phyloP scores from a whole-genome alignment of 2,329 filamentous ascomycete genomes.

The Cercospora janseana region DNA sequence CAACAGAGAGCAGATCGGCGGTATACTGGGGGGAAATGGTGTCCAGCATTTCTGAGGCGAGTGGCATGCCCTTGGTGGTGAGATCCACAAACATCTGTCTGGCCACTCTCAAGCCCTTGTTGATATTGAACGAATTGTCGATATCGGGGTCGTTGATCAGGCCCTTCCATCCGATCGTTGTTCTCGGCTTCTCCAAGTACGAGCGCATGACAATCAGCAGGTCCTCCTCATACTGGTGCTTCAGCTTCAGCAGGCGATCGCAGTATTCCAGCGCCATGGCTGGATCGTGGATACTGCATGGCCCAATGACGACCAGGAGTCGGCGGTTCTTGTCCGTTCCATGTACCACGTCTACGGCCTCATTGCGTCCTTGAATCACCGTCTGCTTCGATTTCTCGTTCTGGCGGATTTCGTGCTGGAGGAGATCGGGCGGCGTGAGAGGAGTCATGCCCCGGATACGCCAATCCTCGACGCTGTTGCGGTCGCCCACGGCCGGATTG shows the following conservation, averaged over 20 bases:
- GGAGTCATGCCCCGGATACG: slow-evolving; percentile 62
- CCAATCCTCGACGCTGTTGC: slow-evolving; percentile 51
- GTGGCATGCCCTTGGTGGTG: slow-evolving; percentile 87
- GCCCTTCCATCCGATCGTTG: slow-evolving; percentile 98
- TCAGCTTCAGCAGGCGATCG: slow-evolving; percentile 73
- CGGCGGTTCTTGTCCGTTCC: slow-evolving; percentile 57
- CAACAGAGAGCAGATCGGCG: slow-evolving; percentile 85
- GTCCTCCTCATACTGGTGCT: slow-evolving; percentile 85
- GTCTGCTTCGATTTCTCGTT: slow-evolving; percentile 51
- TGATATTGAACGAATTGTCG: slow-evolving; percentile 98
- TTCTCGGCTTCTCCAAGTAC: slow-evolving; percentile 97
- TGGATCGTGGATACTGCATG: slow-evolving; percentile 97
- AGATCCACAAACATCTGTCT: slow-evolving; percentile 91
- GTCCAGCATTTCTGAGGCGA: slow-evolving; percentile 96
- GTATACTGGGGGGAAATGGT: slow-evolving; percentile 97
- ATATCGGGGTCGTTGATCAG: slow-evolving; percentile 98
- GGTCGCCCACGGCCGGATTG: slow-evolving; percentile 52
- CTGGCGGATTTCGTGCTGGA: slow-evolving; percentile 84
- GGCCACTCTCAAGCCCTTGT: slow-evolving; percentile 86
- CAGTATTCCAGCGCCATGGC: slow-evolving; percentile 89
- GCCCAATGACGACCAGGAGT: slow-evolving; percentile 80
- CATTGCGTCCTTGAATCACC: slow-evolving; percentile 59
- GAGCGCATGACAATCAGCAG: slow-evolving; percentile 95
- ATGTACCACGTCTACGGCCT: slow-evolving; percentile 61
- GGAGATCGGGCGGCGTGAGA: slow-evolving; percentile 85